Evolutionary conservation across 257 asterid genomes (phyloP), one percentile per base, ranked within the genome.

Genomic region (Ilex asprella): DNA sequence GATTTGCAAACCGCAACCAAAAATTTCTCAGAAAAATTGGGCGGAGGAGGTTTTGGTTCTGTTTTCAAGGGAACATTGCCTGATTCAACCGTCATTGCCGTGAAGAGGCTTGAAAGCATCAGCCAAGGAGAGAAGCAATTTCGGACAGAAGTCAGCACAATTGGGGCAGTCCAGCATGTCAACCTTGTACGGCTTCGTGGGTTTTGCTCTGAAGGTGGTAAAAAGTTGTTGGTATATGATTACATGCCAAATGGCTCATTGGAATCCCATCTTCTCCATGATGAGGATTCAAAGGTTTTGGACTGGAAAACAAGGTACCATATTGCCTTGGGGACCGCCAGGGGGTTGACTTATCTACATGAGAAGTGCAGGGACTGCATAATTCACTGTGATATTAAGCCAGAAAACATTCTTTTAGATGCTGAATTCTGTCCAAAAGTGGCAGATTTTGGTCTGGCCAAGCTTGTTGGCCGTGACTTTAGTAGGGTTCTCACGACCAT

Each of bases 41-140:
- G 85, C 8, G 79, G 78, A 16, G 88, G 88, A 59, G 83, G 85
- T 39, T 82, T 82, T 55, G 88, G 88, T 46, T 76, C 73, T 53
- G 83, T 82, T 59, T 82, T 74, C 64, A 79, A 70, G 63, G 88
- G 85, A 57, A 67, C 67, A 50, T 60, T 82, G 47, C 73, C 85
- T 29, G 77, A 76, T 74, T 79, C 85, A 13, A 71, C 68, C 51
- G 74, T 59, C 41, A 65, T 82, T 46, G 88, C 83, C 21, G 83
- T 82, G 13, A 82, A 82, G 76, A 82, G 69, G 61, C 85, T 82
- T 10, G 80, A 79, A 51, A 71, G 80, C 72, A 68, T 74, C 63
- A 73, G 71, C 74, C 85, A 82, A 50, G 88, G 82, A 16, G 88
- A 82, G 69, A 79, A 82, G 76, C 88, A 82, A 67, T 79, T 82